These are phyloP conservation scores for Pisolithus orientalis DNA, from an alignment of 768 basidiomycete genomes.

Conservation along the genomic window DNA sequence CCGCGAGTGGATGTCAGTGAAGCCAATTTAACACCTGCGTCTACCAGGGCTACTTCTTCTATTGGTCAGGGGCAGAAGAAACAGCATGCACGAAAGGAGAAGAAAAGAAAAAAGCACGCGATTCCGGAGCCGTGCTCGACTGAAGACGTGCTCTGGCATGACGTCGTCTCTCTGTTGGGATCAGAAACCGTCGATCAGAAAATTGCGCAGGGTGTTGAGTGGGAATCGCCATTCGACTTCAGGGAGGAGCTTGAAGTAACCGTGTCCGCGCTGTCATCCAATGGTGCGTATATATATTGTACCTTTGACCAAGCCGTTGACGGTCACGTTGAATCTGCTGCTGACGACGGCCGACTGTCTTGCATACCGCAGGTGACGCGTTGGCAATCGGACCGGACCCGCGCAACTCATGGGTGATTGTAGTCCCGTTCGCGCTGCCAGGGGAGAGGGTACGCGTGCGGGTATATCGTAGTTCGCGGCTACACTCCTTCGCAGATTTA, in stretches of 20 bases:
- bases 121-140: constrained; percentile 52
- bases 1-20: constrained; percentile 17
- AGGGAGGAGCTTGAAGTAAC: constrained; percentile 61
- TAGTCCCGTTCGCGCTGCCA: constrained; percentile 80
- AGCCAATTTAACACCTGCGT: neutral
- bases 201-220: constrained; percentile 43
- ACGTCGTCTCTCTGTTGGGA: constrained; percentile 66
- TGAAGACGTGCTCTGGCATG: constrained; percentile 71
- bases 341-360: no score
- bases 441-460: constrained; percentile 72
- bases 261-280: constrained; percentile 58
- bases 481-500: constrained; percentile 75
- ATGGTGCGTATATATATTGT: constrained; percentile 34
- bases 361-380: constrained; percentile 48
- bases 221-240: constrained; percentile 52
- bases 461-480: constrained; percentile 62
- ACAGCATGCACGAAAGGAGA: neutral
- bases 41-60: neutral
- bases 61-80: neutral
- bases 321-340: no score
- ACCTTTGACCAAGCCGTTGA: no score
- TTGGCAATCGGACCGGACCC: constrained; percentile 47
- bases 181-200: constrained; percentile 45
- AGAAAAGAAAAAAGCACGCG: constrained; percentile 4
- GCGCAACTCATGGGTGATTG: constrained; percentile 67